Evolutionary conservation across 2,329 filamentous ascomycete genomes (phyloP).

Genomic region (Purpureocillium lavendulum): DNA sequence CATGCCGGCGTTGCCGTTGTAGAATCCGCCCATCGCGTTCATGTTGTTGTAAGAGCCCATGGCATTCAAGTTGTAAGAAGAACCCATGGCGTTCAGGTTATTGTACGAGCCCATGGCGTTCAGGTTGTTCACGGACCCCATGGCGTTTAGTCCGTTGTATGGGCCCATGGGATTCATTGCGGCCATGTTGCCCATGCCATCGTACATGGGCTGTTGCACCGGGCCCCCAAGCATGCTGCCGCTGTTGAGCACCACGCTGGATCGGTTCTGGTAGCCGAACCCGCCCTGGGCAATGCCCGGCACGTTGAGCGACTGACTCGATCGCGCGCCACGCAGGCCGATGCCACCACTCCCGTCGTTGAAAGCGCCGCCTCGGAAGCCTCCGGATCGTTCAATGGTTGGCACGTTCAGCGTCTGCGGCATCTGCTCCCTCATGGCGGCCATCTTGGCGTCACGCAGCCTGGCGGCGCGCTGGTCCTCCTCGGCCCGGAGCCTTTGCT

Average conservation of each 20-base stretch:
- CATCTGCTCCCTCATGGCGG: constrained; percentile 40
- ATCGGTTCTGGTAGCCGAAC: constrained; percentile 15
- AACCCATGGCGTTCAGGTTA: constrained; percentile 7
- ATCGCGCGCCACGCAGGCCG: constrained; percentile 15
- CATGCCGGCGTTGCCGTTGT: constrained; percentile 11
- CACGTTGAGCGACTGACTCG: constrained; percentile 16
- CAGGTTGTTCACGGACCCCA: not conserved
- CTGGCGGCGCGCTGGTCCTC: constrained; percentile 27
- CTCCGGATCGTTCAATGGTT: constrained; percentile 27
- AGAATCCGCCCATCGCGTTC: constrained; percentile 7
- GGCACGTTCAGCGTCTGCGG: constrained; percentile 28
- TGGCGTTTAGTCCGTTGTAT: not conserved
- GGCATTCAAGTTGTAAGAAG: constrained; percentile 3
- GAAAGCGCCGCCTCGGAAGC: constrained; percentile 43
- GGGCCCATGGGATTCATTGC: constrained; percentile 7
- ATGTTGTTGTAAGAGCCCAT: constrained; percentile 7
- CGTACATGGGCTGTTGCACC: constrained; percentile 14
- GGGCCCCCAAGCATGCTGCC: constrained; percentile 18
- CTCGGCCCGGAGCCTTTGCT: constrained; percentile 31
- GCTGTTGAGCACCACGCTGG: constrained; percentile 18
- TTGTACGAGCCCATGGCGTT: constrained; percentile 8
- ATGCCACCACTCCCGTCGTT: constrained; percentile 42
- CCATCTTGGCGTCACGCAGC: constrained; percentile 40
- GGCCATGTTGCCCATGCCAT: constrained; percentile 12
- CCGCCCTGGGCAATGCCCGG: constrained; percentile 14